Evolutionary conservation across 1,284 basidiomycete genomes (phyloP), one percentile per base, ranked within the genome.

Genomic region (Ceratobasidium sp.): DNA sequence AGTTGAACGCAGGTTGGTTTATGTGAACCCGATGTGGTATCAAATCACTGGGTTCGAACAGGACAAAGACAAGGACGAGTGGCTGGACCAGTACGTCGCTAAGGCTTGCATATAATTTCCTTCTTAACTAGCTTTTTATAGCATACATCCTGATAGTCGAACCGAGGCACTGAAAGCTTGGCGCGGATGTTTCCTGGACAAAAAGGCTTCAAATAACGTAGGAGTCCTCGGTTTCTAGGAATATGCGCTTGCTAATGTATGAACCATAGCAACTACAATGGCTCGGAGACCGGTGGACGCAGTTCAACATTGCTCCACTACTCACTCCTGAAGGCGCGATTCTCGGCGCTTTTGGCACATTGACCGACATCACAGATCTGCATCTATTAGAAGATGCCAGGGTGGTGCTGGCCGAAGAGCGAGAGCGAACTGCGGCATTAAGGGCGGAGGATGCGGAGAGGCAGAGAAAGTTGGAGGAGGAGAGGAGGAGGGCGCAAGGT

Each of bases 401-500:
- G 26, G 73, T 79, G 52, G 66, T 72, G 14, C 75, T 77, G 35
- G 78, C 76, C 2, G 74, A 79, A 70, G 77, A 78, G 66, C 50
- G 76, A 67, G 78, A 79, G 63, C 76, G 73, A 1, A 71, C 74
- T 18, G 77, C 78, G 11, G 76, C 76, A n/a, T 49, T 69, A 71
- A 70, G 77, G 9, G 78, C 78, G 13, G 77, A 76, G 66, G 78
- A 79, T 21, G 55, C 55, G 16, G 55, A 58, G 26, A 35, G 28
- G 23, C 55, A 58, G 35, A 28, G 32, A 38, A 28, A 58, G 26
- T 35, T 58, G 35, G 78, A 77, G 21, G 77, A 77, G 47, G 77
- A 78, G 64, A 74, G 78, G 64, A 74, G 78, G 44, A 70, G 78
- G 44, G 77, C 73, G 21, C 78, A 79, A 76, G 77, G 77, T 77